Evolutionary conservation across 768 basidiomycete species (phyloP).

Genomic region (Pleurotus cornucopiae): DNA sequence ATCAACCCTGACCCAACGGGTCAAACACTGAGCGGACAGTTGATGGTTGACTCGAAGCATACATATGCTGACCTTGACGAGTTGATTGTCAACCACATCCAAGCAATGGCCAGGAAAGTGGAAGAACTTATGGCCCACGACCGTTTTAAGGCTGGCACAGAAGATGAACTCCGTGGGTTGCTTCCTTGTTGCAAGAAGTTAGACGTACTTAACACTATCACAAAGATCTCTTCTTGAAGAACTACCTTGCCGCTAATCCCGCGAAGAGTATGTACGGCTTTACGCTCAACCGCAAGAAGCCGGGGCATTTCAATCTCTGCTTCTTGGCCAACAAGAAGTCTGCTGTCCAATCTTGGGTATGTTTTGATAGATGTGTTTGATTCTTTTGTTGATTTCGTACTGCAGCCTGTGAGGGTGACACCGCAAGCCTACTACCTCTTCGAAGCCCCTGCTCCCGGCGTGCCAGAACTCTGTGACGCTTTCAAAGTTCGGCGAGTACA

Average conservation of each 20-base stretch:
- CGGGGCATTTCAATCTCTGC: constrained; percentile 90
- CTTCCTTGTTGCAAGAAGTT: constrained; percentile 1
- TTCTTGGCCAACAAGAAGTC: constrained; percentile 93
- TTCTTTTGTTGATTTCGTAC: constrained; percentile 6
- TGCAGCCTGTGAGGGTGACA: constrained; percentile 80
- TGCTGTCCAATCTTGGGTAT: constrained; percentile 87
- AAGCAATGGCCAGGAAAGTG: constrained; percentile 87
- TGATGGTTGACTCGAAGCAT: constrained; percentile 74
- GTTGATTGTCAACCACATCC: constrained; percentile 93
- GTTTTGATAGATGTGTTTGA: constrained; percentile 19
- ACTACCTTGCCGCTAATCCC: constrained; percentile 89
- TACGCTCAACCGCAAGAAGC: constrained; percentile 80
- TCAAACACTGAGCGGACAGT: constrained; percentile 56
- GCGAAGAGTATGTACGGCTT: constrained; percentile 96
- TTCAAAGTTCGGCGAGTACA: constrained; percentile 79
- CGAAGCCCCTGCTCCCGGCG: constrained; percentile 85
- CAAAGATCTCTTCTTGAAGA: constrained; percentile 75
- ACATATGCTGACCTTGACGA: constrained; percentile 94
- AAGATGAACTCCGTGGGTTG: constrained; percentile 87
- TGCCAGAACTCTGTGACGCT: constrained; percentile 92
- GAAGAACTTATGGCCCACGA: constrained; percentile 95
- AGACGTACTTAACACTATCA: constrained; percentile 23
- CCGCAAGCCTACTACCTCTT: constrained; percentile 89
- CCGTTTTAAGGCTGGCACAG: constrained; percentile 85
- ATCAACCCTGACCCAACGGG: constrained; percentile 71